phyloP scores from a whole-genome alignment of 495 filamentous ascomycete genomes.

The Annulohypoxylon bovei region DNA sequence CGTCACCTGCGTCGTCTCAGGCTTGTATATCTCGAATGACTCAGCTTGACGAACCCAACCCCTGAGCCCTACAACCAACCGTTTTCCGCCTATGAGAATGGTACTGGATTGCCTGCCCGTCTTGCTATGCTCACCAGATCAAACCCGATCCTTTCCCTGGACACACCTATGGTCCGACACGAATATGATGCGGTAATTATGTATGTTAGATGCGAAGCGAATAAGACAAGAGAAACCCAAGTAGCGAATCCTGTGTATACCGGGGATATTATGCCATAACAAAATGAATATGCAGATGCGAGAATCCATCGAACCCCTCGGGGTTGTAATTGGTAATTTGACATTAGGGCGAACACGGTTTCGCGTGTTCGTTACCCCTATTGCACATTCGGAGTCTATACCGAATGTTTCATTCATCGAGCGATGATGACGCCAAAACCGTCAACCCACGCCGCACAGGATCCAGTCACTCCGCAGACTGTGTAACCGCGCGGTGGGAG shows the following conservation, averaged over 20 bases:
- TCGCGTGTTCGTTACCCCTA: not conserved
- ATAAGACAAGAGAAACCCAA: conserved; percentile 22
- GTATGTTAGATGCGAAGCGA: conserved; percentile 34
- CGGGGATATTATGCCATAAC: conserved; percentile 30
- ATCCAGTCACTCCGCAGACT: conserved; percentile 87
- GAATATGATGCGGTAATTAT: conserved; percentile 23
- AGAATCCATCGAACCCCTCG: conserved; percentile 11
- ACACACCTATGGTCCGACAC: conserved; percentile 1
- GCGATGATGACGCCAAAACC: conserved; percentile 89
- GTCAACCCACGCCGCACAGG: conserved; percentile 84
- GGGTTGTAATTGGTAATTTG: conserved; percentile 4
- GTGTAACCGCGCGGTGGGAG: conserved; percentile 91
- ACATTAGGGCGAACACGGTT: conserved; percentile 2
- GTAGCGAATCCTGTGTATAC: conserved; percentile 31
- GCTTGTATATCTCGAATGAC: conserved; percentile 7
- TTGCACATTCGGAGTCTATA: not conserved
- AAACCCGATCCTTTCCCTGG: not conserved
- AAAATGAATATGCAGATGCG: conserved; percentile 37
- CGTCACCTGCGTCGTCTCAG: conserved; percentile 10
- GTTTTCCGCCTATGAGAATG: conserved; percentile 26
- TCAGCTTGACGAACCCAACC: conserved; percentile 8
- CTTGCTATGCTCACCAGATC: conserved; percentile 19
- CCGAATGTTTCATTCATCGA: conserved; percentile 55
- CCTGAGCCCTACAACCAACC: conserved; percentile 17
- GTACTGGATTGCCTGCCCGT: conserved; percentile 28